Evolutionary conservation across 2,329 filamentous ascomycete species (phyloP), one percentile per base, ranked within the genome.

Genomic region (Epichloe glyceriae): DNA sequence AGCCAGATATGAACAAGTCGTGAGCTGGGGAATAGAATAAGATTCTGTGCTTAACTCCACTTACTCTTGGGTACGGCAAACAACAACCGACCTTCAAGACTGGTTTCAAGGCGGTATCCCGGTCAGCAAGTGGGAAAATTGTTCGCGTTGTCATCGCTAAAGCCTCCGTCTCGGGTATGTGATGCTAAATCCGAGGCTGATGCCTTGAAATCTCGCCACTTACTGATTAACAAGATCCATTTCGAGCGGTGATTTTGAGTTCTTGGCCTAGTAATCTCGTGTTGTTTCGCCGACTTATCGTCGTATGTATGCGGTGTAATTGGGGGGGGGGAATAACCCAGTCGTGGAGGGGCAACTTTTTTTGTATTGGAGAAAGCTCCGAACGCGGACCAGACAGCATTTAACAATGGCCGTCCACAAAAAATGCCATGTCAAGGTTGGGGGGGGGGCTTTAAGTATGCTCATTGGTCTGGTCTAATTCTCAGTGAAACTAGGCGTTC

Each of bases 11-110:
- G 17, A 33, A 10, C 20, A 5, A 43, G 17, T 52, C 46, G 41
- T 30, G 50, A 44, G 35, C 26, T 47, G 8, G 10, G 10, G 43
- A 34, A 5, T 43, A 20, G 8, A 43, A n/a, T 2, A 4, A 7
- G 35, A 20, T 15, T 19, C 17, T 3, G 20, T 11, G 3, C 11
- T 38, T 26, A 11, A 12, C 4, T 10, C 14, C 43, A 81, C 86
- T 74, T 73, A 90, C 88, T 98, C 74, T 98, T 98, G 54, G 93
- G 93, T n/a, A 98, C 88, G 55, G 93, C 93, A 66, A 98, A 96
- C 55, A 97, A 80, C 52, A 97, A 79, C 58, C 93, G 86, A 64
- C 91, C 90, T 75, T 93, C 88, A 65, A 96, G 78, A 73, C 89
- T 95, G 50, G 40, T 30, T 26, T 34, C 30, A 49, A 34, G 20